Evolutionary conservation across 148 eudicot species (phyloP), one percentile per base, ranked within the genome.

Genomic region (Vaccinium vitisidaea): DNA sequence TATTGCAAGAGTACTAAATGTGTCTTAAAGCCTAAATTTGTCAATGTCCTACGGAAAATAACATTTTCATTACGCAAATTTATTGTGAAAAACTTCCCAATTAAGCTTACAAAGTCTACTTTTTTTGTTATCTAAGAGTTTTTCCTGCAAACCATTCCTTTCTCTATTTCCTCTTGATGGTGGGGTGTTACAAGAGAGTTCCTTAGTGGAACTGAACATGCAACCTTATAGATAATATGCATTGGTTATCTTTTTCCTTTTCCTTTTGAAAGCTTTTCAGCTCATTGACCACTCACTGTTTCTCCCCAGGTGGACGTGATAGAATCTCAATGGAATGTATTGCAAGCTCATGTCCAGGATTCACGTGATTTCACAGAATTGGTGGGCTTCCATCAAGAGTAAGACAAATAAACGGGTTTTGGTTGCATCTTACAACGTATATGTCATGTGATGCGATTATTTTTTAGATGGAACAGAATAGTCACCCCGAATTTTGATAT

Each of bases 241-340:
- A 50, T 8, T 52, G 63, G 56, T 70, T 83, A 30, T 74, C 49
- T 5, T 70, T 32, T 70, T 2, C 27, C 43, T 59, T 61, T 19
- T 63, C 54, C 9, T 46, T 52, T 32, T 69, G 53, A n/a, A 21
- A 74, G 80, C 43, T 65, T 1, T 30, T 58, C 27, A 43, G 70
- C 65, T 52, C 56, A 21, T 50, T 73, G n/a, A 48, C 14, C 27
- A 84, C 74, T 43, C 53, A 75, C 46, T 85, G 54, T 86, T 77
- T 88, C 50, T 85, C 48, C 19, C 25, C 86, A 96, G 98, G 98
- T 97, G 88, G 99, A 97, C 83, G 99, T 97, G 83, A 97, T 97
- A 88, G 99, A 97, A 91, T 97, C 99, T 59, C 99, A 97, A 83
- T 97, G 99, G 99, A 97, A 95, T 78, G 87, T 97, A 77, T 88